Base-by-base conservation (phyloP, 164 flowering plant genomes). In the Berberis thunbergii region DNA sequence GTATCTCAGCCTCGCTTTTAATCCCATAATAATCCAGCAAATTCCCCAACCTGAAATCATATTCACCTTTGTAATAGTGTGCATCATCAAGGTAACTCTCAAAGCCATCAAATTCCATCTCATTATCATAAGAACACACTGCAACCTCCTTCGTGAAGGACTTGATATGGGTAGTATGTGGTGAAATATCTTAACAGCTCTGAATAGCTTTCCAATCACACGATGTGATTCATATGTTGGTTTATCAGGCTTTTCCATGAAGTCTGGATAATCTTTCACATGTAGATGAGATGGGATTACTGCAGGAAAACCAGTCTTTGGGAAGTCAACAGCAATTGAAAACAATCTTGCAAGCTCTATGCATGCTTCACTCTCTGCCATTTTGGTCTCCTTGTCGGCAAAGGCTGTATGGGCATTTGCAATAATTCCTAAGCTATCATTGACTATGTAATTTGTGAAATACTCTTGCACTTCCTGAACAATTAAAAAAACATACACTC, bases 301-400 rank as follows among this genome's bases (percentile, higher is more conserved):
- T 9, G 94, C 97, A 0, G 95, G 87, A 2, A 87, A 80, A 12
- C 97, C 97, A n/a, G 94, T 89, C 75, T 91, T 91, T 5, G 90
- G 87, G 57, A 86, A 91, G 74, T 91, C 97, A 3, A 91, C 96
- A 0, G 97, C 97, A 53, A 87, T 70, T 12, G 96, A 88, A 69
- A 78, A 84, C 12, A 79, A 75, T 60, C 54, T 67, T 48, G 96
- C 90, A 13, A 91, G 89, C 72, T 86, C 78, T 49, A 79, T 7
- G 43, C 97, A 91, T 26, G 72, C 65, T 0, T 13, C 13, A 61
- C 94, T 82, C 72, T 75, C 68, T n/a, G 94, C 97, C 69, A 72
- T 85, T 1, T 0, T 2, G 0, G 65, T 74, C 59, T 82, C 84
- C 67, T 41, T 76, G 65, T 91, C 97, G 6, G 96, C 96, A 69